Percentiles rank a stretch among this genome's conserved stretches.
phyloP scores from a whole-genome alignment of 768 basidiomycete genomes.

The Rhizopogon roseolus region DNA sequence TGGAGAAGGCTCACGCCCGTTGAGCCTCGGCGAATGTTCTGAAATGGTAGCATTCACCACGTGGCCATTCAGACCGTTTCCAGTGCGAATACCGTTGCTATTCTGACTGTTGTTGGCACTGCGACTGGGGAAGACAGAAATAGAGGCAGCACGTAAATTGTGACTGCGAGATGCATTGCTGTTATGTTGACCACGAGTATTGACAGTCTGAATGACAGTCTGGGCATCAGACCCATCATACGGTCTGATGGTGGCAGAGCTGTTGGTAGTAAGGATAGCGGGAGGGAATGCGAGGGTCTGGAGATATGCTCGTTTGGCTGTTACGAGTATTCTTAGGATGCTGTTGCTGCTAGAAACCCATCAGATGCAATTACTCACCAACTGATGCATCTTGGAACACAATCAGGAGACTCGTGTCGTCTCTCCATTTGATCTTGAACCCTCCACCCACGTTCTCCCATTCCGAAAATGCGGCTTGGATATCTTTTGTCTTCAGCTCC shows the following conservation, averaged over 20 bases:
- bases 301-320: slow-evolving; percentile 95
- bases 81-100: slow-evolving; percentile 23
- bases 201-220: slow-evolving; percentile 76
- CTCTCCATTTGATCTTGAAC: slow-evolving; percentile 98
- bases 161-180: slow-evolving; percentile 66
- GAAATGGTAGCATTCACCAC: slow-evolving; percentile 43
- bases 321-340: neutral
- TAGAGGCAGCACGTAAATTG: slow-evolving; percentile 62
- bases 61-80: slow-evolving; percentile 30
- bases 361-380: slow-evolving; percentile 56
- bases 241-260: slow-evolving; percentile 67
- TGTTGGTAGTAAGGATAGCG: slow-evolving; percentile 51
- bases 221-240: slow-evolving; percentile 96
- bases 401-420: slow-evolving; percentile 92
- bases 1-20: slow-evolving; percentile 71
- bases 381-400: slow-evolving; percentile 89
- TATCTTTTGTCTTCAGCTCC: slow-evolving; percentile 96
- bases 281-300: slow-evolving; percentile 83
- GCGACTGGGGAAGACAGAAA: slow-evolving; percentile 59
- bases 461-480: slow-evolving; percentile 85
- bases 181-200: slow-evolving; percentile 61
- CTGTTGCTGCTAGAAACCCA: neutral
- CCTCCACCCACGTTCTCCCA: slow-evolving; percentile 86
- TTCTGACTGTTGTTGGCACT: slow-evolving; percentile 34
- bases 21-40: slow-evolving; percentile 38